A percentile compares a stretch with the other conserved stretches of the same genome.
Conservation (phyloP, 495 filamentous ascomycete genomes). For the Jackrogersella minutella region DNA sequence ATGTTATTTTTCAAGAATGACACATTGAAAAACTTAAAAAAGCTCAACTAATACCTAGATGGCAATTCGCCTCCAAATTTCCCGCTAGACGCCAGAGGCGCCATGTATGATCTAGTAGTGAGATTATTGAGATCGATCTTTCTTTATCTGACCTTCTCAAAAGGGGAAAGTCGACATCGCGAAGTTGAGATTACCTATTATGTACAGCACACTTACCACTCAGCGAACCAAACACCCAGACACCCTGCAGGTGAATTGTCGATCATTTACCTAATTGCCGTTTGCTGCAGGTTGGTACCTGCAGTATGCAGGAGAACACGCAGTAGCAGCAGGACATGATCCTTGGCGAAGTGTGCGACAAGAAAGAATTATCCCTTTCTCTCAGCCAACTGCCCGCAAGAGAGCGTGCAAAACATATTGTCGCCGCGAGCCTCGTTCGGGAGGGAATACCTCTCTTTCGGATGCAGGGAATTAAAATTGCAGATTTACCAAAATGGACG, state of each 20-base stretch:
- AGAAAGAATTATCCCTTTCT: conserved; percentile 13
- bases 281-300: conserved; percentile 35
- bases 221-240: conserved; percentile 32
- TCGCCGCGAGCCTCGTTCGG: conserved; percentile 14
- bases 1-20: conserved; percentile 7
- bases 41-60: not conserved
- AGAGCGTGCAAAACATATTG: conserved; percentile 9
- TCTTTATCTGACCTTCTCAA: conserved; percentile 23
- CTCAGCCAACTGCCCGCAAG: not conserved
- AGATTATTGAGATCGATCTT: conserved; percentile 27
- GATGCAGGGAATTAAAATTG: conserved; percentile 36
- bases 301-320: conserved; percentile 37
- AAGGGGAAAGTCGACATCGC: conserved; percentile 27
- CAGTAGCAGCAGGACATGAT: conserved; percentile 10
- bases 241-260: conserved; percentile 15
- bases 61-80: conserved; percentile 17
- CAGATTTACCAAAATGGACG: conserved; percentile 23
- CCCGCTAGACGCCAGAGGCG: conserved; percentile 25
- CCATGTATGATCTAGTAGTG: conserved; percentile 15
- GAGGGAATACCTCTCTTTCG: too few species aligned
- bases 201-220: conserved; percentile 23
- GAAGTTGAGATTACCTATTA: conserved; percentile 24
- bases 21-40: not conserved
- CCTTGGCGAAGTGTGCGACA: not conserved
- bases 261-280: conserved; percentile 38